phyloP scores from a whole-genome alignment of 768 basidiomycete genomes.

The Amanita phalloides region DNA sequence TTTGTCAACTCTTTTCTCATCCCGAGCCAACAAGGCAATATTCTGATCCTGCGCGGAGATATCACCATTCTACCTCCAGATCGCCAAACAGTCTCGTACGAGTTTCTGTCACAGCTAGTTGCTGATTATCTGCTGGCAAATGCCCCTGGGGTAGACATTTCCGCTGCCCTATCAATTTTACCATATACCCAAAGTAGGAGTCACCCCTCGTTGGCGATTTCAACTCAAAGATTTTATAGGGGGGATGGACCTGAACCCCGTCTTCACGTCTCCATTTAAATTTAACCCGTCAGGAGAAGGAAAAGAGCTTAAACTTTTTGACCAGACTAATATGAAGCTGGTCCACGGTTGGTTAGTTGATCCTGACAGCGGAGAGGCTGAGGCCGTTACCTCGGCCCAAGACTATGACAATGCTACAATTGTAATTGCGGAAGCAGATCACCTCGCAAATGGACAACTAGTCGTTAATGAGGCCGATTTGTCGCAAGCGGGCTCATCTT shows the following conservation, averaged over 20 bases:
- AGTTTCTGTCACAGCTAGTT: conserved; percentile 72
- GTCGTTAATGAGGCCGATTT: conserved; percentile 29
- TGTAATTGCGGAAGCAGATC: conserved; percentile 72
- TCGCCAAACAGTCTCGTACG: conserved; percentile 70
- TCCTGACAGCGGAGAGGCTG: conserved; percentile 48
- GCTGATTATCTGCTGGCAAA: conserved; percentile 68
- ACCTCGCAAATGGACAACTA: conserved; percentile 53
- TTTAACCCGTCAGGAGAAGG: conserved; percentile 59
- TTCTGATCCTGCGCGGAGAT: conserved; percentile 76
- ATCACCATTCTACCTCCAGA: conserved; percentile 61
- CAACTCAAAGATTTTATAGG: conserved; percentile 24
- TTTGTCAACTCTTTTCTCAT: not conserved
- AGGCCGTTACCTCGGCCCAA: conserved; percentile 35
- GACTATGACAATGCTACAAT: conserved; percentile 72
- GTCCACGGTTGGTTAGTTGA: conserved; percentile 90
- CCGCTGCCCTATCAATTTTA: conserved; percentile 65
- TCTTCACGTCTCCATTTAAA: conserved; percentile 58
- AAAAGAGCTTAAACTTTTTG: conserved; percentile 78
- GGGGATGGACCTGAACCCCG: conserved; percentile 86
- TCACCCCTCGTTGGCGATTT: conserved; percentile 15
- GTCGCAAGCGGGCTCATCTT: conserved; percentile 8
- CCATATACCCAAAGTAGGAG: conserved; percentile 61
- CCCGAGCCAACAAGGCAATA: conserved; percentile 50
- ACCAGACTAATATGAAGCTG: conserved; percentile 70
- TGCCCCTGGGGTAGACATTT: conserved; percentile 51